Conservation (phyloP, 768 basidiomycete species). For the Chiua virens region DNA sequence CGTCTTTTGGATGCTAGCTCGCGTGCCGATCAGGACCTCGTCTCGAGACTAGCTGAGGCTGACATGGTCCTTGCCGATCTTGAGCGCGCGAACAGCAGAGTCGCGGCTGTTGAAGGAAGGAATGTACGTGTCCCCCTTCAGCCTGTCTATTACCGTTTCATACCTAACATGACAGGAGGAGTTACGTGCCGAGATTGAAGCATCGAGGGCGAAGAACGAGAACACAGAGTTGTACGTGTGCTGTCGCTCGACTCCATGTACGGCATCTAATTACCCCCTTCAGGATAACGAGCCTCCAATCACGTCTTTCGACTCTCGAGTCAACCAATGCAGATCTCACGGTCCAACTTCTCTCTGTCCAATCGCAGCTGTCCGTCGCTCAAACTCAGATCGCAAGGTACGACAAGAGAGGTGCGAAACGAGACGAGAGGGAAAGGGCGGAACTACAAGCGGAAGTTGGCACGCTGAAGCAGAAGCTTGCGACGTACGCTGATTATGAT, state of each 20-base stretch:
- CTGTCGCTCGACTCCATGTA: not conserved
- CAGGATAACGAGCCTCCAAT: slow-evolving; percentile 49
- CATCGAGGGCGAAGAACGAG: slow-evolving; percentile 77
- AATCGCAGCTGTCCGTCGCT: slow-evolving; percentile 17
- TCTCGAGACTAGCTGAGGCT: slow-evolving; percentile 86
- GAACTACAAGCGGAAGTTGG: slow-evolving; percentile 64
- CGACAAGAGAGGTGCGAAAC: slow-evolving; percentile 15
- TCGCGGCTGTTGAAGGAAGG: slow-evolving; percentile 88
- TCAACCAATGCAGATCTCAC: slow-evolving; percentile 37
- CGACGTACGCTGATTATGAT: slow-evolving; percentile 84
- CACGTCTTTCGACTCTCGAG: slow-evolving; percentile 75
- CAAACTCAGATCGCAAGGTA: slow-evolving; percentile 20
- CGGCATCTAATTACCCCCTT: not conserved
- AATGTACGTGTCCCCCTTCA: slow-evolving; percentile 56
- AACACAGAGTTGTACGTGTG: slow-evolving; percentile 62
- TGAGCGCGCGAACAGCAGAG: slow-evolving; percentile 91
- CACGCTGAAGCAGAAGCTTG: slow-evolving; percentile 64
- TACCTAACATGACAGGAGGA: slow-evolving; percentile 59
- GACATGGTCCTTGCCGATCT: slow-evolving; percentile 95
- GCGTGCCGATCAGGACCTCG: slow-evolving; percentile 91
- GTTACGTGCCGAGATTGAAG: slow-evolving; percentile 93
- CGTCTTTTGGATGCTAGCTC: slow-evolving; percentile 89
- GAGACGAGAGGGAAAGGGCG: slow-evolving; percentile 15
- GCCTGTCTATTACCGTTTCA: not conserved
- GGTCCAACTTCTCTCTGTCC: slow-evolving; percentile 12